phyloP scores from a whole-genome alignment of 2,329 filamentous ascomycete genomes.

The Camillea tinctor region DNA sequence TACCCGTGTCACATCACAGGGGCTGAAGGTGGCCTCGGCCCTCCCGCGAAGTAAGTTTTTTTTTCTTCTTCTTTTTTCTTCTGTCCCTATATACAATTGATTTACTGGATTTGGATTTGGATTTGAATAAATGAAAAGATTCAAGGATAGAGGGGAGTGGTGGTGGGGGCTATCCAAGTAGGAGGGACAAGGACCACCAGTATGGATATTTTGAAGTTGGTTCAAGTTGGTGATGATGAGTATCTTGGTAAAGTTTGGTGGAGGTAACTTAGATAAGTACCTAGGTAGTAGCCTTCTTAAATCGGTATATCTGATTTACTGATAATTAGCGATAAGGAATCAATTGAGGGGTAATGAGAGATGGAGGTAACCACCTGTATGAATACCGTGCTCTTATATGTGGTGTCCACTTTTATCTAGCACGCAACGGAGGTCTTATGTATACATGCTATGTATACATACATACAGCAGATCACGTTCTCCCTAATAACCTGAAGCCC shows the following conservation, averaged over 20 bases:
- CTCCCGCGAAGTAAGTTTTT: neutral
- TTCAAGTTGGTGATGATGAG: no score
- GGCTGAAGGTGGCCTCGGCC: neutral
- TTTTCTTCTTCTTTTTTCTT: no score
- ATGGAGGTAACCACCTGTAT: neutral
- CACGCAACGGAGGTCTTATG: neutral
- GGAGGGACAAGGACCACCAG: no score
- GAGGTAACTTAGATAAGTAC: neutral
- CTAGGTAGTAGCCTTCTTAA: neutral
- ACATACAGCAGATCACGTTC: neutral
- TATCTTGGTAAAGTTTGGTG: no score
- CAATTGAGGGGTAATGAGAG: neutral
- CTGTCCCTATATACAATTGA: no score
- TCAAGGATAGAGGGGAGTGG: no score
- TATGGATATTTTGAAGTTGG: no score
- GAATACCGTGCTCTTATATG: no score
- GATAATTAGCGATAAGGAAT: neutral
- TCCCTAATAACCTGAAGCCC: neutral
- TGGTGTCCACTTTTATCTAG: neutral
- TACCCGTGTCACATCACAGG: neutral
- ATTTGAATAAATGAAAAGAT: no score
- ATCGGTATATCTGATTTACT: neutral
- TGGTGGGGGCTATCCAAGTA: no score
- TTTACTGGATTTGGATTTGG: no score
- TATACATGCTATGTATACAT: no score